Percentiles rank a stretch among this genome's conserved stretches.
phyloP scores from a whole-genome alignment of 163 green algal species.

The Volvox carteri region DNA sequence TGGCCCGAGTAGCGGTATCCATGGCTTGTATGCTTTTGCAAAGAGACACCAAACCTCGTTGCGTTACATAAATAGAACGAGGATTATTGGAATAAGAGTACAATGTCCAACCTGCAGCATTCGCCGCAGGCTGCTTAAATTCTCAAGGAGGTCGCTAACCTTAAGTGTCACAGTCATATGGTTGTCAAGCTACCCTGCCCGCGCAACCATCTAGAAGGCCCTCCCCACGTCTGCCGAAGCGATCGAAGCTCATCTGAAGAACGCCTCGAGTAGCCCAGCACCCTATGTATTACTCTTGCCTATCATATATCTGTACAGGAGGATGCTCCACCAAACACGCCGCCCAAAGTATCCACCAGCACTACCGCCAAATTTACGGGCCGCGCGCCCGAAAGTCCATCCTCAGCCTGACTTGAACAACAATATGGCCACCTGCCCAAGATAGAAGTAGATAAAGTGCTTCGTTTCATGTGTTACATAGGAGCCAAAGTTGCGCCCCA shows the following conservation, averaged over 20 bases:
- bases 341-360: background rate
- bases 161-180: background rate
- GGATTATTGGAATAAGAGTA: background rate
- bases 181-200: background rate
- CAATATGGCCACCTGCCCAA: constrained; percentile 90
- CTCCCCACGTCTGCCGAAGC: background rate
- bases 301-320: constrained; percentile 43
- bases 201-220: constrained; percentile 30
- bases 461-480: constrained; percentile 99
- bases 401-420: constrained; percentile 94
- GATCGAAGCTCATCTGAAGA: constrained; percentile 16
- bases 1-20: too few species aligned
- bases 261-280: background rate
- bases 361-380: background rate
- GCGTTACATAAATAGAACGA: constrained; percentile 7
- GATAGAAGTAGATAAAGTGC: constrained; percentile 99
- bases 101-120: background rate
- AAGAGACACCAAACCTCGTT: too few species aligned
- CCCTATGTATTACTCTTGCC: constrained; percentile 4
- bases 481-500: constrained; percentile 97
- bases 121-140: background rate
- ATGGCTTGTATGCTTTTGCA: too few species aligned
- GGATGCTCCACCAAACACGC: background rate
- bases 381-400: background rate
- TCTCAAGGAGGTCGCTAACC: background rate